Conservation (phyloP, 169 alveolate genomes). For the Eimeria maxima region DNA sequence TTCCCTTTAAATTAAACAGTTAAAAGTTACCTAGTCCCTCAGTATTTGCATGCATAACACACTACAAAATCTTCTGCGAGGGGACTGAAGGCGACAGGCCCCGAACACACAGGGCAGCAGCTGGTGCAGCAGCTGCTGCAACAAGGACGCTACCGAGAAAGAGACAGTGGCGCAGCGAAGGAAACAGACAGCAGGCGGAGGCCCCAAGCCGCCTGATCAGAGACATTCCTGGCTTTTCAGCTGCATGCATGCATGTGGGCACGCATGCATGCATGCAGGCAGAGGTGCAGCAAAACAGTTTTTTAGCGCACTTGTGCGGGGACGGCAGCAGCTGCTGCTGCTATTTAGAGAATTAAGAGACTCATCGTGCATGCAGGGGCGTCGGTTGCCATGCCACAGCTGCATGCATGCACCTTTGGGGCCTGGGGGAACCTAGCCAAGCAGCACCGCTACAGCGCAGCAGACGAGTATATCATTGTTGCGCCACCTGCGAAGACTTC, state of each 20-base stretch:
- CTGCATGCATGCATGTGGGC: too few species aligned
- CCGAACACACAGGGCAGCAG: background rate
- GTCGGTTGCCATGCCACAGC: background rate
- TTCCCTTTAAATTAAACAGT: background rate
- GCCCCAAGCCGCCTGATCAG: background rate
- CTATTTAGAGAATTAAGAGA: background rate
- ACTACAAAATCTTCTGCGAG: background rate
- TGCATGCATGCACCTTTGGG: background rate
- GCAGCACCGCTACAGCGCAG: background rate
- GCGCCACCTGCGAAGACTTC: too few species aligned
- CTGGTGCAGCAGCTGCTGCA: constrained; percentile 14
- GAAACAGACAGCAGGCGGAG: background rate
- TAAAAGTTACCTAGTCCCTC: constrained; percentile 1
- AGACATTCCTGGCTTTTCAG: too few species aligned
- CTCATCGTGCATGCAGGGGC: background rate
- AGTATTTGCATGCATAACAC: background rate
- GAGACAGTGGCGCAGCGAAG: background rate
- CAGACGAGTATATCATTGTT: background rate
- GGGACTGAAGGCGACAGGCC: background rate
- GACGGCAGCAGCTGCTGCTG: constrained; percentile 14
- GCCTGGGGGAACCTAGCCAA: background rate
- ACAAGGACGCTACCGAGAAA: constrained; percentile 28
- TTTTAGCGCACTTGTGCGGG: background rate
- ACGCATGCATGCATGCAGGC: too few species aligned
- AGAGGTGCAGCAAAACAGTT: too few species aligned